Percentiles rank a stretch among this genome's conserved stretches.
Conservation (phyloP, 352 stramenopile species). For the Thalassiosira livingstoniorum region DNA sequence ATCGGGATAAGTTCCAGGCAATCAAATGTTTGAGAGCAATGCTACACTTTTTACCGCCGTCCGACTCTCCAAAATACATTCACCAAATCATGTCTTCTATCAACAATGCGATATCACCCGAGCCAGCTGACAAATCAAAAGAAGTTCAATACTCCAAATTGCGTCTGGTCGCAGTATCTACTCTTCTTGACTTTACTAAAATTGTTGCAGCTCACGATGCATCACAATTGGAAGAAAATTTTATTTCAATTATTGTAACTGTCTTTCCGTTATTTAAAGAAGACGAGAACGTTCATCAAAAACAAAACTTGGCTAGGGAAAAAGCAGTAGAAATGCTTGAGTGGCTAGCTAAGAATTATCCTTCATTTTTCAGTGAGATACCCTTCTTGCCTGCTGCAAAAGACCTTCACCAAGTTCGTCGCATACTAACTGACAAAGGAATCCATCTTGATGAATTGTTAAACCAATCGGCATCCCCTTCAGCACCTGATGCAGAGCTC, state of each 20-base stretch:
- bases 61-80: slow-evolving; percentile 78
- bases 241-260: slow-evolving; percentile 81
- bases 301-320: slow-evolving; percentile 42
- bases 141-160: slow-evolving; percentile 50
- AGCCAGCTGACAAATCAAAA: slow-evolving; percentile 4
- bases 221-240: slow-evolving; percentile 68
- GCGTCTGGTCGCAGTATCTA: slow-evolving; percentile 68
- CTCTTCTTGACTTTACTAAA: slow-evolving; percentile 69
- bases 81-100: slow-evolving; percentile 82
- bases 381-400: slow-evolving; percentile 77
- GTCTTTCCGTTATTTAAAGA: slow-evolving; percentile 79
- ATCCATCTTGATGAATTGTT: slow-evolving; percentile 85
- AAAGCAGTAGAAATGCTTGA: slow-evolving; percentile 73
- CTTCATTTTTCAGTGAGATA: slow-evolving; percentile 74
- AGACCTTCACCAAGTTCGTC: slow-evolving; percentile 66
- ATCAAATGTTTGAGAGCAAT: slow-evolving; percentile 71
- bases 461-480: too few species aligned
- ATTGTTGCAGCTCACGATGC: slow-evolving; percentile 66
- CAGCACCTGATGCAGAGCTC: too few species aligned
- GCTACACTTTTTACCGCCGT: slow-evolving; percentile 62
- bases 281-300: slow-evolving; percentile 14
- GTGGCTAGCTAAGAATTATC: slow-evolving; percentile 65
- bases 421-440: slow-evolving; percentile 64
- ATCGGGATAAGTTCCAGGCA: slow-evolving; percentile 68
- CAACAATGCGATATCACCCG: slow-evolving; percentile 70